Base-by-base conservation (phyloP, 495 filamentous ascomycete genomes). In the Hypoxylon lenormandii region DNA sequence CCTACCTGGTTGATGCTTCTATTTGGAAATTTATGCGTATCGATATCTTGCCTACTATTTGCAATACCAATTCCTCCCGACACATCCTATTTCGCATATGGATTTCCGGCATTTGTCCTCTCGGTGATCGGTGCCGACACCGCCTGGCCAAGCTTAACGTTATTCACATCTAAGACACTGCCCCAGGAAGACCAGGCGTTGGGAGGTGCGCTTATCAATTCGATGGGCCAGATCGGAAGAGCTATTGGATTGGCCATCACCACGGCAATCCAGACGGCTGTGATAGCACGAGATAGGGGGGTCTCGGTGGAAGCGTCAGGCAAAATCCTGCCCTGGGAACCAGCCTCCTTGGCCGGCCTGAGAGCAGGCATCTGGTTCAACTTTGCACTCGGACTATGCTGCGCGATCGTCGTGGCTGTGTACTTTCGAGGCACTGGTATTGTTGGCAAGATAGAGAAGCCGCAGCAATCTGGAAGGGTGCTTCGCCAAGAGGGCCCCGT, bases 151-250 rank as follows among this genome's bases (percentile, higher is more conserved):
- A 81, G 80, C 23, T 71, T 89, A 15, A 85, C 85, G 0, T 77
- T 90, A 6, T 89, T 88, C 73, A 88, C 84, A 0, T 85, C 85
- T 1, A 82, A 83, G 53, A 78, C 80, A 3, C 74, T 90, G 10
- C 84, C 87, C 11, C 77, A 81, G n/a, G 81, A 84, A 21, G 87
- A 89, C 54, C 88, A 89, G 66, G 84, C 86, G 0, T 58, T 90
- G 1, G 86, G 86, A 2, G 87, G 87, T 0, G 88, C 84, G 0
- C 77, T 89, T 10, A 83, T 89, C 62, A 89, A 88, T 55, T 80
- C 87, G 0, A 83, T 86, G 52, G 85, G 82, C 0, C 85, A 87
- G 54, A 63, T 88, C 3, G 87, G 87, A 0, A 72, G 87, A 33
- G 80, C 87, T 0, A 77, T 90, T 28, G 83, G 85, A 0, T 73